A percentile compares a stretch with the other conserved stretches of the same genome.
Conservation (phyloP, 768 basidiomycete genomes). For the Amanita inopinata region DNA sequence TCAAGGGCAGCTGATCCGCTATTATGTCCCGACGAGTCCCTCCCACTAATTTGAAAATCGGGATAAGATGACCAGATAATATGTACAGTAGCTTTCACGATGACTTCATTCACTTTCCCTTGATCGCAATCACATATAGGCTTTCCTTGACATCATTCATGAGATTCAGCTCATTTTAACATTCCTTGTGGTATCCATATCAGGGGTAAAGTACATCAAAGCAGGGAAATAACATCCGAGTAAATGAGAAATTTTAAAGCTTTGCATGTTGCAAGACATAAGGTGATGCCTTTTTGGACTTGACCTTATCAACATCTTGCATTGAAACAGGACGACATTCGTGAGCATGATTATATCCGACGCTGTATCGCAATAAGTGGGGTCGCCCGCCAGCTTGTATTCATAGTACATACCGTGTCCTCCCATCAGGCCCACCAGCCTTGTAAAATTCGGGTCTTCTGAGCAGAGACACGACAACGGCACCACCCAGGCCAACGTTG, state of each 20-base stretch:
- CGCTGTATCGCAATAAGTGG: constrained; percentile 23
- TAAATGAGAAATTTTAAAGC: constrained; percentile 19
- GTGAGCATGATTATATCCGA: constrained; percentile 76
- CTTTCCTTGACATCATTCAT: too few relatives aligned
- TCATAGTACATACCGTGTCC: constrained; percentile 45
- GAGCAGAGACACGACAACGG: constrained; percentile 67
- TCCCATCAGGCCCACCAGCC: constrained; percentile 56
- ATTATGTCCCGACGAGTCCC: too few relatives aligned
- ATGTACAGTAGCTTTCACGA: too few relatives aligned
- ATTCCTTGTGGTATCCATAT: too few relatives aligned
- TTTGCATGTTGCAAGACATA: constrained; percentile 40
- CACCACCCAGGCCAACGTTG: constrained; percentile 77
- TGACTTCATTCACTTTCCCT: too few relatives aligned
- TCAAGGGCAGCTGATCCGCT: too few relatives aligned
- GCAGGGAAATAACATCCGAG: neutral
- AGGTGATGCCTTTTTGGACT: constrained; percentile 50
- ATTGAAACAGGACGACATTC: constrained; percentile 54
- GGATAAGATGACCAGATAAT: too few relatives aligned
- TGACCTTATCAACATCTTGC: constrained; percentile 66
- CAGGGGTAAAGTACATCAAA: too few relatives aligned
- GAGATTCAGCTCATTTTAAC: too few relatives aligned
- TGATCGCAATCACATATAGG: too few relatives aligned
- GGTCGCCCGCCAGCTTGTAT: too few relatives aligned
- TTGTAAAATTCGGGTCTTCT: constrained; percentile 72
- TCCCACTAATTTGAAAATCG: too few relatives aligned